Percentiles rank a stretch among this genome's conserved stretches.
phyloP scores from a whole-genome alignment of 2,329 filamentous ascomycete species.

The Paraconiothyrium brasiliense region DNA sequence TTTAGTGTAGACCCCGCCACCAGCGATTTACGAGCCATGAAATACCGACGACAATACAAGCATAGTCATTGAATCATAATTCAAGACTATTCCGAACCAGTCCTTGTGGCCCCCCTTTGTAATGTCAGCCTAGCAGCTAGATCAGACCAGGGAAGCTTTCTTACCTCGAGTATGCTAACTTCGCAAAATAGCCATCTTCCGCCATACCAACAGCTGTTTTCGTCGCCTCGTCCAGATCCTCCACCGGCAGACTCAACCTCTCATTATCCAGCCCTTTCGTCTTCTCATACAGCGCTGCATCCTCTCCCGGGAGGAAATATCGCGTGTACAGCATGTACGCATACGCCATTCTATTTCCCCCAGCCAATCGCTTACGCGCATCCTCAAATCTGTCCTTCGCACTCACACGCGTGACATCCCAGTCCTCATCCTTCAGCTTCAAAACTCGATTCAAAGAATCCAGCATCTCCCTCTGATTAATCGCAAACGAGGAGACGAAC shows the following conservation, averaged over 20 bases:
- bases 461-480: conserved; percentile 70
- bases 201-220: conserved; percentile 59
- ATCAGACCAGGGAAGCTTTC: too few species aligned
- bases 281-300: conserved; percentile 29
- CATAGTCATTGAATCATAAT: neutral
- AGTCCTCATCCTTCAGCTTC: conserved; percentile 66
- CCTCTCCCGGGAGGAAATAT: conserved; percentile 26
- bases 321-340: conserved; percentile 60
- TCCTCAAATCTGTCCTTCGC: conserved; percentile 60
- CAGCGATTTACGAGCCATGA: too few species aligned
- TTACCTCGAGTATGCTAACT: conserved; percentile 2
- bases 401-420: conserved; percentile 64
- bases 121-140: too few species aligned
- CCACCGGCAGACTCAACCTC: conserved; percentile 64
- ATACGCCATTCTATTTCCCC: conserved; percentile 53
- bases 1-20: too few species aligned
- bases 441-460: conserved; percentile 68
- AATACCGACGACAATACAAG: too few species aligned
- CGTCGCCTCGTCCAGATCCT: conserved; percentile 68
- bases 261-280: conserved; percentile 56
- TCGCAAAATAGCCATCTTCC: conserved; percentile 32
- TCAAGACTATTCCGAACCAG: too few species aligned
- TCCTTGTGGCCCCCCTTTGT: too few species aligned
- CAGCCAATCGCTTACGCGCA: conserved; percentile 57
- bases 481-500: conserved; percentile 44